phyloP scores from a whole-genome alignment of 768 basidiomycete species.

The Paxillus rubicundulus region DNA sequence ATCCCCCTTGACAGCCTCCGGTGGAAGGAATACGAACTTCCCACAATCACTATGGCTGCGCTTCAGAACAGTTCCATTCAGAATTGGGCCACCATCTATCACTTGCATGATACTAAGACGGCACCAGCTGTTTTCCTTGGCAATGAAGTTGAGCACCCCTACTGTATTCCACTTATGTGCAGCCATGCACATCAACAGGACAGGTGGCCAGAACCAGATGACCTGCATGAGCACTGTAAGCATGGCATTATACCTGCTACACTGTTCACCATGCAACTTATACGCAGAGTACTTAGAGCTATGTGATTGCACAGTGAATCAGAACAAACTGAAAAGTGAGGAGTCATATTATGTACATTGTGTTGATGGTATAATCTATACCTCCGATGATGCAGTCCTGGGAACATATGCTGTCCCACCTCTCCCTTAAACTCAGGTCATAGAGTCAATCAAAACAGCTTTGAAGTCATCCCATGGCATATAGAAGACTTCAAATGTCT shows the following conservation, averaged over 20 bases:
- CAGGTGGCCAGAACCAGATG: slow-evolving; percentile 2
- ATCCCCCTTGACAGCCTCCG: neutral
- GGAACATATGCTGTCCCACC: neutral
- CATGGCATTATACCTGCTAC: neutral
- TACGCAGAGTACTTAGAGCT: neutral
- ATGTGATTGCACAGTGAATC: neutral
- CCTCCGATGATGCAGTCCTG: neutral
- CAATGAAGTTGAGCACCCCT: neutral
- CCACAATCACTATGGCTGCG: slow-evolving; percentile 1
- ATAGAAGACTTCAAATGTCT: neutral
- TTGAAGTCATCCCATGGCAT: neutral
- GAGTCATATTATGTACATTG: neutral
- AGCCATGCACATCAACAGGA: neutral
- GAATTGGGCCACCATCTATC: neutral
- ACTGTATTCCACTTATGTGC: neutral
- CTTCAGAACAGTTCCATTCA: neutral
- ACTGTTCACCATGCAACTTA: neutral
- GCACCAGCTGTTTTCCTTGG: neutral
- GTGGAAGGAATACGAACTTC: neutral
- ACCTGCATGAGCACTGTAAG: neutral
- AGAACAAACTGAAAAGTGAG: neutral
- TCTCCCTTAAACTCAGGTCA: neutral
- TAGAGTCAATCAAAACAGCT: neutral
- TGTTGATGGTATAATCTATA: neutral
- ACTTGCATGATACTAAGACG: neutral